phyloP scores from a whole-genome alignment of 2,329 filamentous ascomycete genomes.

The Aaosphaeria pasadenensis region DNA sequence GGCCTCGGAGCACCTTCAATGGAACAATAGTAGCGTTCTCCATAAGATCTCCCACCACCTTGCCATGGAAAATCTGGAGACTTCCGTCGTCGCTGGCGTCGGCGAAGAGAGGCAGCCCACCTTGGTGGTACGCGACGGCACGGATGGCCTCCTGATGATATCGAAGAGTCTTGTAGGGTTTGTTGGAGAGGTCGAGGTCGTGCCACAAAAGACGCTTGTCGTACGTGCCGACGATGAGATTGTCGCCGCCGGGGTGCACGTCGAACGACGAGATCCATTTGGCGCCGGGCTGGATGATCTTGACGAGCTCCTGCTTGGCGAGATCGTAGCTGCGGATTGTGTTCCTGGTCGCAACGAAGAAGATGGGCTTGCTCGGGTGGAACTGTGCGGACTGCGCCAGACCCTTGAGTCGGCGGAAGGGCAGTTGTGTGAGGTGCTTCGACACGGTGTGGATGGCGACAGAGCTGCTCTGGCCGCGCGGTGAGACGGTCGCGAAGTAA shows the following conservation, averaged over 20 bases:
- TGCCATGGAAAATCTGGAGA: conserved; percentile 94
- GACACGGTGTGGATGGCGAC: conserved; percentile 93
- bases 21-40: conserved; percentile 96
- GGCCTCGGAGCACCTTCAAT: conserved; percentile 87
- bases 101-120: conserved; percentile 78
- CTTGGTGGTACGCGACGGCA: conserved; percentile 80
- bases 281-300: conserved; percentile 88
- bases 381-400: conserved; percentile 89
- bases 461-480: conserved; percentile 71
- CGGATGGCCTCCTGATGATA: conserved; percentile 94
- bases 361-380: conserved; percentile 86
- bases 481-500: conserved; percentile 89
- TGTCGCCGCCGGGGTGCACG: conserved; percentile 89
- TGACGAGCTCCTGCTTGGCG: conserved; percentile 84
- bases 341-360: conserved; percentile 95
- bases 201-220: conserved; percentile 94
- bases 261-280: conserved; percentile 94
- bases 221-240: conserved; percentile 91
- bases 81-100: conserved; percentile 94
- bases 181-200: conserved; percentile 84
- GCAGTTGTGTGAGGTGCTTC: conserved; percentile 91
- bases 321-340: conserved; percentile 93
- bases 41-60: conserved; percentile 90
- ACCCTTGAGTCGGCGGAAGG: conserved; percentile 74
- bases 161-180: conserved; percentile 93